phyloP scores from a whole-genome alignment of 2,329 filamentous ascomycete species.

The Colletotrichum magnum region DNA sequence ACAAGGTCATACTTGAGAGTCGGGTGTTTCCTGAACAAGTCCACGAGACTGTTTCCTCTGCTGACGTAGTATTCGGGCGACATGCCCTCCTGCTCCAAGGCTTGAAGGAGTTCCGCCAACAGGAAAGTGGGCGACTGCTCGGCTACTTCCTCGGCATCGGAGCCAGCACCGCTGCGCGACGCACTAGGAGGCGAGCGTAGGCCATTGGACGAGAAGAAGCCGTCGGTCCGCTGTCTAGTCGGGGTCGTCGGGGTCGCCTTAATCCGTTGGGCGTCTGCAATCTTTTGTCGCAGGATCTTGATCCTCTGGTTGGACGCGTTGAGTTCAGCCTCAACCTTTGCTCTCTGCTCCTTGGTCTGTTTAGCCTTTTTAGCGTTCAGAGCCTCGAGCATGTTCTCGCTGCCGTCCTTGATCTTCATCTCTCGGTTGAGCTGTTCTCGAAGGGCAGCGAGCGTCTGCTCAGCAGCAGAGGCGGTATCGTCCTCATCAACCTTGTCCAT shows the following conservation, averaged over 20 bases:
- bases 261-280: slow-evolving; percentile 69
- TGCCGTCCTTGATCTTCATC: slow-evolving; percentile 97
- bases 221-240: slow-evolving; percentile 64
- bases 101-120: slow-evolving; percentile 90
- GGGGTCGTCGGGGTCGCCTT: slow-evolving; percentile 65
- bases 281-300: slow-evolving; percentile 72
- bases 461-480: slow-evolving; percentile 68
- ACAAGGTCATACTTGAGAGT: slow-evolving; percentile 96
- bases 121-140: slow-evolving; percentile 91
- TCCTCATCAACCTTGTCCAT: slow-evolving; percentile 76
- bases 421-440: slow-evolving; percentile 93
- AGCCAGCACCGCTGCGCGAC: slow-evolving; percentile 68
- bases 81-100: slow-evolving; percentile 89
- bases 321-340: slow-evolving; percentile 87
- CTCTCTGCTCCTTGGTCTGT: slow-evolving; percentile 88
- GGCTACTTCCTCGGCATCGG: slow-evolving; percentile 75
- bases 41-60: slow-evolving; percentile 91
- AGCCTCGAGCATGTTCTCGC: slow-evolving; percentile 97
- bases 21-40: slow-evolving; percentile 93
- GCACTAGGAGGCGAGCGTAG: slow-evolving; percentile 71
- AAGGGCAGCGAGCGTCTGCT: slow-evolving; percentile 81
- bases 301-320: slow-evolving; percentile 86
- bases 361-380: slow-evolving; percentile 95
- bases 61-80: slow-evolving; percentile 95
- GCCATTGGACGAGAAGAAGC: slow-evolving; percentile 58